A percentile compares a stretch with the other conserved stretches of the same genome.
Conservation (phyloP, 441 rosid genomes). For the Biscutella auriculata region DNA sequence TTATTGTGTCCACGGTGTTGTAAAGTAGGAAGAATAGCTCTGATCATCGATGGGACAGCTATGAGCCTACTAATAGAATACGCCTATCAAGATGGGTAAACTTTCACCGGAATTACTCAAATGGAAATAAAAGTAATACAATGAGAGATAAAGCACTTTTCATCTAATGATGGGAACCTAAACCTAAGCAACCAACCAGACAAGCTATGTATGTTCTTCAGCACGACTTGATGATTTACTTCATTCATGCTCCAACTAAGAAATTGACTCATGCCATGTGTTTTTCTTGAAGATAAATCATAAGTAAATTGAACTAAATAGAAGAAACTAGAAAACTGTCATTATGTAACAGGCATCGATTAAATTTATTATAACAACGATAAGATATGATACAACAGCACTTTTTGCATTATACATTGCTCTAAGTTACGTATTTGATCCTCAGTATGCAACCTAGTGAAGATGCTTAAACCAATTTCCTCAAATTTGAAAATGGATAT, state of each 20-base stretch:
- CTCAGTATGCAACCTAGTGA: constrained; percentile 6
- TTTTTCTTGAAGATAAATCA: not conserved
- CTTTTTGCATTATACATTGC: not conserved
- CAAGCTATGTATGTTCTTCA: not conserved
- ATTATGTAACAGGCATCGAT: not conserved
- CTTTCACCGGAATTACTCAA: not conserved
- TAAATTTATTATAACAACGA: not conserved
- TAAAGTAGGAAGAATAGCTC: constrained; percentile 59
- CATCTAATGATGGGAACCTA: not conserved
- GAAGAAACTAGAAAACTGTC: constrained; percentile 8
- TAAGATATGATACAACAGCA: not conserved
- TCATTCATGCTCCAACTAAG: not conserved
- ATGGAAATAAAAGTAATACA: not conserved
- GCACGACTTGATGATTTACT: not conserved
- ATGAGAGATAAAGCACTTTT: not conserved
- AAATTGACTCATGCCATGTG: not conserved
- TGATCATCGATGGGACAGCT: constrained; percentile 77
- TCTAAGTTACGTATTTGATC: not conserved
- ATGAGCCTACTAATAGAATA: constrained; percentile 61
- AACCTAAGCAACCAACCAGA: constrained; percentile 1
- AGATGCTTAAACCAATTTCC: not conserved
- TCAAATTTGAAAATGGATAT: not conserved
- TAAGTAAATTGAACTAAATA: not conserved
- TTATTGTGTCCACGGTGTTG: constrained; percentile 27
- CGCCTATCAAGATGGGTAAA: constrained; percentile 36